Evolutionary conservation across 78 protist genomes (phyloP), one percentile per base, ranked within the genome.

Genomic region (Neovahlkampfia damariscottae): DNA sequence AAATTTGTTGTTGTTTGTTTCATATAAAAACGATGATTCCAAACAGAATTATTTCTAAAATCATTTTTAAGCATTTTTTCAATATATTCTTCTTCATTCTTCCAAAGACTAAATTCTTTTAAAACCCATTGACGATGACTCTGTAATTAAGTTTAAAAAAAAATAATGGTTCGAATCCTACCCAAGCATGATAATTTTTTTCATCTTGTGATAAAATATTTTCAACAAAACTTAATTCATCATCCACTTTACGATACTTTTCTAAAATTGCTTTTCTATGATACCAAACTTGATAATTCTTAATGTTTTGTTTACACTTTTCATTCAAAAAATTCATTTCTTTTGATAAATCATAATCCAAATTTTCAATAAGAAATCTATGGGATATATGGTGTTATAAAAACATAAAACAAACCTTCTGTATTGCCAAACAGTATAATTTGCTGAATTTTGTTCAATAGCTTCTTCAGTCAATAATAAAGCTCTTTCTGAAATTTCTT

Each of bases 141-240:
- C n/a, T n/a, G n/a, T n/a, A n/a, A n/a, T n/a, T n/a, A n/a, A n/a
- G n/a, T n/a, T n/a, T n/a, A n/a, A n/a, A n/a, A n/a, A n/a, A n/a
- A n/a, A n/a, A n/a, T n/a, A n/a, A n/a, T n/a, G n/a, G n/a, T n/a
- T n/a, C n/a, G n/a, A n/a, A n/a, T n/a, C n/a, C n/a, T 2, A 86
- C 88, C 98, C 98, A 94, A 8, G 97, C 98, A 40, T 94, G 98
- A 84, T 94, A 94, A 85, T 94, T 94, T 84, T 94, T 94, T 0
- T 89, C 72, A 38, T 94, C 98, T 0, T 86, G 84, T 5, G 0
- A 34, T 5, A 94, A 67, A 28, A 76, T 36, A 6, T 66, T 72
- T 5, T 29, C 80, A 29, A 78, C 31, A 79, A 89, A 89, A 8
- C 27, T 78, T 1, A 81, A 35, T 70, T 94, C 98, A 19, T 39